Base-by-base conservation (phyloP, 805 yeast species). In the Metschnikowia gelsemii region DNA sequence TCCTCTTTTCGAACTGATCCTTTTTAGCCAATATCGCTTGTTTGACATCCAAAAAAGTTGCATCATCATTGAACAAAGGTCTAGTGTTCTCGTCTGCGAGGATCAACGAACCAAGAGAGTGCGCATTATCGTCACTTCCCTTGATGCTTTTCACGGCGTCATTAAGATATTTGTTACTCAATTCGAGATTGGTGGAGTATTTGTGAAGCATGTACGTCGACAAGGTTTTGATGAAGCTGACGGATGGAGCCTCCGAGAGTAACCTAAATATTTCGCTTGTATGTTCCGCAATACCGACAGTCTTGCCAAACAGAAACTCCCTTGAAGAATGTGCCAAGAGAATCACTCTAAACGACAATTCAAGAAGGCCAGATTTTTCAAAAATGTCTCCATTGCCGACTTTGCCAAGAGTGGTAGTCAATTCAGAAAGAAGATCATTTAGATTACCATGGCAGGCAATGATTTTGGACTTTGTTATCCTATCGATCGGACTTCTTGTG, bases 341-440 rank as follows among this genome's bases (percentile, higher is more conserved):
- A 14, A 30, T 30, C 11, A 30, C 13, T 13, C 24, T 37, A 19
- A 30, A 30, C 8, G 34, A 29, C 19, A 37, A 29, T 4, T 30
- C n/a, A 17, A 23, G 18, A 18, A 30, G 17, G 23, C 12, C 25
- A 14, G 27, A 28, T 9, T 21, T 28, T 20, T 21, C 33, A 14
- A 17, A 20, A 28, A 13, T 3, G 7, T 21, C 17, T 21, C 11
- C 16, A 13, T 25, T 21, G 4, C 23, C 14, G 6, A 8, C 16
- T 19, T 35, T 17, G 11, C 14, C 38, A 19, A 34, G 9, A 17
- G 27, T 33, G 3, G 22, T 13, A 17, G 14, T 25, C 39, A 47
- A 38, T 14, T 43, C 51, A 5, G 38, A 27, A n/a, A 34, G 31
- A 14, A 43, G 29, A 19, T 21, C 37, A n/a, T 43, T 27, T 23